Percentiles rank a stretch among this genome's conserved stretches.
Conservation (phyloP, 495 filamentous ascomycete species). For the Pseudoneurospora amorphoporcata region DNA sequence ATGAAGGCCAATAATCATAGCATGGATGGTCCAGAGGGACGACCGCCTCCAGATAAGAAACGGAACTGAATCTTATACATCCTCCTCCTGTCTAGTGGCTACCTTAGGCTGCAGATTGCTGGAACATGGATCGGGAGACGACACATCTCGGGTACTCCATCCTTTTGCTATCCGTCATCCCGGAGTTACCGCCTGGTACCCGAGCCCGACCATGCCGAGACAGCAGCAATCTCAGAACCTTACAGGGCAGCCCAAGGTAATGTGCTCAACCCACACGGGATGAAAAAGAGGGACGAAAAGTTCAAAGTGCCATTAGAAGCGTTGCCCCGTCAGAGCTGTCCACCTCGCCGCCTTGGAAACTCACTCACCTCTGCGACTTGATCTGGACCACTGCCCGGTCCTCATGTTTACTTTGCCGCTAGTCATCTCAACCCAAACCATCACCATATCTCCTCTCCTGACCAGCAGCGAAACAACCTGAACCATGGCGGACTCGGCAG, state of each 20-base stretch:
- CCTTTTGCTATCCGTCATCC: neutral
- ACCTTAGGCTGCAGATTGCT: neutral
- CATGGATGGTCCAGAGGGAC: neutral
- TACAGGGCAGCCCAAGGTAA: neutral
- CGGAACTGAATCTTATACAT: neutral
- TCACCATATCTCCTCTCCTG: neutral
- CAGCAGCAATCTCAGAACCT: neutral
- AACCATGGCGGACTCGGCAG: neutral
- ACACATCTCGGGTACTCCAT: neutral
- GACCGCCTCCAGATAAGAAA: neutral
- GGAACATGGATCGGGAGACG: neutral
- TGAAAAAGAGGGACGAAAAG: neutral
- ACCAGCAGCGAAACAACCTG: neutral
- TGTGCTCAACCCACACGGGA: neutral
- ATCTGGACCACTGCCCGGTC: neutral
- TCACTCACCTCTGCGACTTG: neutral
- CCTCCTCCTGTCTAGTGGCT: neutral
- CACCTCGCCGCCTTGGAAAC: neutral
- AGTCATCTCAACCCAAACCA: neutral
- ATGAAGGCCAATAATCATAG: neutral
- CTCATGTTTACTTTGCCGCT: neutral
- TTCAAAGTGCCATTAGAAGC: neutral
- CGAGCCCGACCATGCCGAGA: neutral
- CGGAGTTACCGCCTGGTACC: neutral
- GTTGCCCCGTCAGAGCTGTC: neutral